phyloP scores from a whole-genome alignment of 768 basidiomycete genomes.

The Russula sp. region DNA sequence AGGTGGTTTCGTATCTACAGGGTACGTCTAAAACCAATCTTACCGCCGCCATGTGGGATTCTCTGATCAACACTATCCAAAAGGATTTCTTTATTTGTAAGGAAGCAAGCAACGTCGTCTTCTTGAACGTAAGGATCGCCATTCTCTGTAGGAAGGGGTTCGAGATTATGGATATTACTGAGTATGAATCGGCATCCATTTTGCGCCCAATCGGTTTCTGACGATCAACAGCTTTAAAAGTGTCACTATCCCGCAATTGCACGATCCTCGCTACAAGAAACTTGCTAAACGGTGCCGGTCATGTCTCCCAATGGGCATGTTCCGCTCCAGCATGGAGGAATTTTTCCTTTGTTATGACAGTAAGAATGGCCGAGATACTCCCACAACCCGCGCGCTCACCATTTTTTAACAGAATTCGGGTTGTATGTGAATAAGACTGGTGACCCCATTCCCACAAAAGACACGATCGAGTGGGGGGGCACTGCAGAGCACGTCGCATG shows the following conservation, averaged over 20 bases:
- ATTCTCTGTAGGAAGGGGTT: constrained; percentile 93
- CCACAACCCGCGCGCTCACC: background rate
- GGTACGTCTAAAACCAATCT: constrained; percentile 36
- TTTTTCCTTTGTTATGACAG: constrained; percentile 86
- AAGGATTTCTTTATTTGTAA: constrained; percentile 89
- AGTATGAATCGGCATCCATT: constrained; percentile 50
- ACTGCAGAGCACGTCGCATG: constrained; percentile 84
- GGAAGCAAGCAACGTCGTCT: constrained; percentile 85
- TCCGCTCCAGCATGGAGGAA: constrained; percentile 80
- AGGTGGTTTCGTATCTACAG: constrained; percentile 96
- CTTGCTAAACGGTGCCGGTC: constrained; percentile 78
- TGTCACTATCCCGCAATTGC: constrained; percentile 82
- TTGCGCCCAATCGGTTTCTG: background rate
- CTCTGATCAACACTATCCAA: background rate
- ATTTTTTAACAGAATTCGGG: constrained; percentile 69
- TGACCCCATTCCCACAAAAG: constrained; percentile 63
- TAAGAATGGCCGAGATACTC: constrained; percentile 37
- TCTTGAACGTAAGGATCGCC: constrained; percentile 89
- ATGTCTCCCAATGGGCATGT: constrained; percentile 84
- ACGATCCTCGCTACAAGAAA: constrained; percentile 60
- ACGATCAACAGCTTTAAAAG: constrained; percentile 63
- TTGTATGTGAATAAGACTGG: constrained; percentile 90
- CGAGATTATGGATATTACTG: constrained; percentile 94
- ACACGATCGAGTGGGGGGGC: constrained; percentile 92
- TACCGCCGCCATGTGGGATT: background rate